These are phyloP conservation scores for Candida easanensis DNA, from an alignment of 805 yeast genomes.

Conservation along the genomic window DNA sequence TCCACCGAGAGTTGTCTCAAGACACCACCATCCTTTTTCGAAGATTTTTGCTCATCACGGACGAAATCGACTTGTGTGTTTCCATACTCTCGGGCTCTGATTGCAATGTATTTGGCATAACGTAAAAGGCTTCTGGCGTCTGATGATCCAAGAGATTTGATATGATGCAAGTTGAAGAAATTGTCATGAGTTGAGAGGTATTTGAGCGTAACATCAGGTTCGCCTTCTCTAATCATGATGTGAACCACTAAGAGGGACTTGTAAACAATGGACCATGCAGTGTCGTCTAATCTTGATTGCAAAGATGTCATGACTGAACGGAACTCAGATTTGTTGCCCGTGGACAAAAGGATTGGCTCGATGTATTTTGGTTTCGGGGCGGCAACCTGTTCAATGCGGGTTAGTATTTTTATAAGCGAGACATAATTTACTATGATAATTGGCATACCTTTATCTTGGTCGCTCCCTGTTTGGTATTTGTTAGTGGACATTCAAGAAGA, in stretches of 20 bases:
- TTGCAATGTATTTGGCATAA: constrained; percentile 68
- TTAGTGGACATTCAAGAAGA: constrained; percentile 8
- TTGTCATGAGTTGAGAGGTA: constrained; percentile 51
- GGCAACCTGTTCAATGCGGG: constrained; percentile 54
- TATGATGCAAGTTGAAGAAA: constrained; percentile 46
- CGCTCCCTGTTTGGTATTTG: constrained; percentile 48
- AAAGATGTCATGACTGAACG: constrained; percentile 66
- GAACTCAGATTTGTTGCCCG: constrained; percentile 45
- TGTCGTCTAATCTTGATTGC: constrained; percentile 60
- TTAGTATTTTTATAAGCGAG: constrained; percentile 1
- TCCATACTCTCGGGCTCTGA: constrained; percentile 69
- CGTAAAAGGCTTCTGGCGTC: constrained; percentile 58
- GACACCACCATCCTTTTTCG: constrained; percentile 14
- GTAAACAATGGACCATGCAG: constrained; percentile 90
- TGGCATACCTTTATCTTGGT: constrained; percentile 52
- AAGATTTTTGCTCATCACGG: constrained; percentile 57
- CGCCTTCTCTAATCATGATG: constrained; percentile 91
- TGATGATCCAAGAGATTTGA: constrained; percentile 31
- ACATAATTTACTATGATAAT: background rate
- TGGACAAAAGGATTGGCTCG: constrained; percentile 76
- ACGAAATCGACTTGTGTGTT: constrained; percentile 71
- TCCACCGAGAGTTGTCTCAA: constrained; percentile 65
- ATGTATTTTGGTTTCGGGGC: constrained; percentile 97
- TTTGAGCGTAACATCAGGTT: constrained; percentile 64
- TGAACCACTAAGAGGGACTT: constrained; percentile 84